Conservation (phyloP, 495 filamentous ascomycete genomes). For the Xylaria sp. region DNA sequence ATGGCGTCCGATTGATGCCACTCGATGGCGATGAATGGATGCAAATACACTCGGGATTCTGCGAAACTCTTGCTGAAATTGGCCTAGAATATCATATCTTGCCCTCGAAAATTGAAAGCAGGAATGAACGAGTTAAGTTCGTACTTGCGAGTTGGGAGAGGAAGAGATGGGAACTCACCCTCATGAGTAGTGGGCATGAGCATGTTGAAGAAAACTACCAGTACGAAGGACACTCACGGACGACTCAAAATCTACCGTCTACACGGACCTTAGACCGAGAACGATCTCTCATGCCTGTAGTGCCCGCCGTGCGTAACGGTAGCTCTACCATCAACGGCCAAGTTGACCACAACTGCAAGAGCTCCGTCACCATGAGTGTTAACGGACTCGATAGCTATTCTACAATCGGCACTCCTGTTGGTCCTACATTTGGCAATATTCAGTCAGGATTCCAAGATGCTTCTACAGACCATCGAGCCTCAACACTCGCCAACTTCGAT, state of each 20-base stretch:
- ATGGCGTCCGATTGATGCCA: conserved; percentile 61
- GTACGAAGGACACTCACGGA: too few species aligned
- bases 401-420: conserved; percentile 72
- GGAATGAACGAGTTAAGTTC: conserved; percentile 19
- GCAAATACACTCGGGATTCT: conserved; percentile 42
- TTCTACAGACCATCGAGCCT: conserved; percentile 70
- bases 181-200: not conserved
- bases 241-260: not conserved
- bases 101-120: conserved; percentile 24
- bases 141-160: conserved; percentile 21
- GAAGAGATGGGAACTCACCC: not conserved
- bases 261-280: not conserved
- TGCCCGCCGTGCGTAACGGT: conserved; percentile 55
- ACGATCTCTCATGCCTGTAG: conserved; percentile 59
- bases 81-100: conserved; percentile 39
- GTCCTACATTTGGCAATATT: conserved; percentile 61
- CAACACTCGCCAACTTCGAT: conserved; percentile 88
- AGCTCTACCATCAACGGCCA: conserved; percentile 63
- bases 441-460: conserved; percentile 83
- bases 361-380: conserved; percentile 84
- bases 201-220: not conserved
- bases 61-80: conserved; percentile 32
- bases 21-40: conserved; percentile 47
- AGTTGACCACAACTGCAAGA: conserved; percentile 78
- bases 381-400: conserved; percentile 74